phyloP scores from a whole-genome alignment of 306 rosid genomes.

The Sicyos baderoa region DNA sequence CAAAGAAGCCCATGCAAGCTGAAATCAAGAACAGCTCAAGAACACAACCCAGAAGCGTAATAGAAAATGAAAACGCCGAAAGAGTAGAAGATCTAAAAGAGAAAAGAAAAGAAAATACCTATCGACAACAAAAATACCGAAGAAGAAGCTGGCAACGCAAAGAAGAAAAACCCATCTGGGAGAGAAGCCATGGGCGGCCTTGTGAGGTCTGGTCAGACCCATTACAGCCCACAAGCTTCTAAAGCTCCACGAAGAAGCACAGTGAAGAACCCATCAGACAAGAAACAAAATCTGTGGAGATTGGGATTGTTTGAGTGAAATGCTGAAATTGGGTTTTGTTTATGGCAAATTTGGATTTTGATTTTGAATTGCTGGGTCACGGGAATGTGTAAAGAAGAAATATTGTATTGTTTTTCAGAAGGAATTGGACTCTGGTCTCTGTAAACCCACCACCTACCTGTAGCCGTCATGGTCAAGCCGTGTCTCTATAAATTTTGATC shows the following conservation, averaged over 20 bases:
- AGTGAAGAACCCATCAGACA: conserved; percentile 5
- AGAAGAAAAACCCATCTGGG: conserved; percentile 47
- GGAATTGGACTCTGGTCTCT: conserved; percentile 12
- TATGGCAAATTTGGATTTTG: not conserved
- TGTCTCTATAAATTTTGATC: no score
- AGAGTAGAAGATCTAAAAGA: conserved; percentile 21
- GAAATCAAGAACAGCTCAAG: not conserved
- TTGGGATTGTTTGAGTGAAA: no score
- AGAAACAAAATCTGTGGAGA: not conserved
- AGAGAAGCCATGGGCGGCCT: conserved; percentile 40
- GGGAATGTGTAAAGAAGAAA: not conserved
- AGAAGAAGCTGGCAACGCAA: conserved; percentile 53
- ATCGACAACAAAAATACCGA: conserved; percentile 49
- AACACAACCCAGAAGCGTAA: not conserved
- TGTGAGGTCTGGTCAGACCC: conserved; percentile 51
- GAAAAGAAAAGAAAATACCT: conserved; percentile 27
- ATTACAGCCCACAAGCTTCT: conserved; percentile 28
- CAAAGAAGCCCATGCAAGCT: conserved; percentile 3
- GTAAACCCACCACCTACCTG: not conserved
- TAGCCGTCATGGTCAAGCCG: conserved; percentile 12
- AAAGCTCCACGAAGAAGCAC: conserved; percentile 24
- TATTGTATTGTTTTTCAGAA: conserved; percentile 1
- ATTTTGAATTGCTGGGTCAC: not conserved
- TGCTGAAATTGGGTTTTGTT: not conserved
- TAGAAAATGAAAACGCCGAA: conserved; percentile 10